phyloP scores from a whole-genome alignment of 495 filamentous ascomycete species.

The Penicillium desertorum region DNA sequence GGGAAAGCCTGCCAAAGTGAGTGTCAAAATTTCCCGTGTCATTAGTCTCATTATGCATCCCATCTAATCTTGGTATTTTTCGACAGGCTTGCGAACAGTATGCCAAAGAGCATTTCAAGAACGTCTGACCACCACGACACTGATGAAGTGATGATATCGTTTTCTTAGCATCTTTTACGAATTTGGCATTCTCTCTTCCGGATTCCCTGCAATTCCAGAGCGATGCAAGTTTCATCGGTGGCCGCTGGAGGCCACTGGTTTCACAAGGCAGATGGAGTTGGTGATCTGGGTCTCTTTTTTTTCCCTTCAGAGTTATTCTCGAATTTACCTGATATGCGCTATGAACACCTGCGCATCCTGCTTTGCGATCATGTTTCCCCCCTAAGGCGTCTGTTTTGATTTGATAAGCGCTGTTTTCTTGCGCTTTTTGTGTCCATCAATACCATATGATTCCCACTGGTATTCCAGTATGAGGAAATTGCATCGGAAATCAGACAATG shows the following conservation, averaged over 20 bases:
- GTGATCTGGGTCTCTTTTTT: conserved; percentile 28
- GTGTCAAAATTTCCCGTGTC: conserved; percentile 15
- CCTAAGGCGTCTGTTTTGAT: conserved; percentile 31
- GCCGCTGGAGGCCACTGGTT: conserved; percentile 22
- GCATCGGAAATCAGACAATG: conserved; percentile 4
- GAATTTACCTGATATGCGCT: conserved; percentile 15
- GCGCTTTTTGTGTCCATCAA: conserved; percentile 16
- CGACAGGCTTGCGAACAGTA: conserved; percentile 93
- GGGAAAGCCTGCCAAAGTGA: conserved; percentile 94
- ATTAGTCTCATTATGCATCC: conserved; percentile 13
- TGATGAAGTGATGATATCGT: conserved; percentile 44
- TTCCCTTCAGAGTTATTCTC: not conserved
- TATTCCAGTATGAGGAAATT: conserved; percentile 8
- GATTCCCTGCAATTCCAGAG: conserved; percentile 36
- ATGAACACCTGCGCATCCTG: conserved; percentile 17
- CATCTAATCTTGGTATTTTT: not conserved
- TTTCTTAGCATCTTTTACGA: conserved; percentile 36
- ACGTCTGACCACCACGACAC: conserved; percentile 36
- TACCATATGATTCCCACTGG: conserved; percentile 27
- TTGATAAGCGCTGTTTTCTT: conserved; percentile 26
- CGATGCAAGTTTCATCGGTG: conserved; percentile 30
- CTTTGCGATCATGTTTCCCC: conserved; percentile 7
- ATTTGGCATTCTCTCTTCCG: conserved; percentile 36
- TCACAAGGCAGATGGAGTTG: conserved; percentile 37
- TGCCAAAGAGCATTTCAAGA: conserved; percentile 92